These are phyloP conservation scores for Tephrocybe sp. DNA, from an alignment of 768 basidiomycete genomes.

Conservation along the genomic window DNA sequence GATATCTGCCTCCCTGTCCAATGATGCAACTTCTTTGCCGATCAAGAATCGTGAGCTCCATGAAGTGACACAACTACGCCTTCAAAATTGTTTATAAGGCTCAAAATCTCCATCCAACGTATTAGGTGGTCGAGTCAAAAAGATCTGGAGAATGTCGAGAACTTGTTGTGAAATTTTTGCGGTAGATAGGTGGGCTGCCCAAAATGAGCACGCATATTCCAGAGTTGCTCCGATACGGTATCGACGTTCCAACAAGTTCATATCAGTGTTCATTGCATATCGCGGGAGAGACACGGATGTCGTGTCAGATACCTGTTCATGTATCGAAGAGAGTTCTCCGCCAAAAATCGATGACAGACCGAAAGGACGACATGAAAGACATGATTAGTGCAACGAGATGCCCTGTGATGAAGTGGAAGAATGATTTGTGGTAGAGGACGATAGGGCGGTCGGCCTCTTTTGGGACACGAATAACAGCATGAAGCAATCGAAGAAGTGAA, in stretches of 20 bases:
- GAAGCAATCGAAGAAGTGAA: not conserved
- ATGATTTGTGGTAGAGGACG: conserved; percentile 6
- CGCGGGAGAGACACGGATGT: not conserved
- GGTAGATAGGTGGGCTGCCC: not conserved
- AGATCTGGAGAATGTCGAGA: not conserved
- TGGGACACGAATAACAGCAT: conserved; percentile 3
- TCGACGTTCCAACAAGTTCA: not conserved
- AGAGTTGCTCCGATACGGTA: not conserved
- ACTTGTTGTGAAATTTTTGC: not conserved
- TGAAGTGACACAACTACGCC: not conserved
- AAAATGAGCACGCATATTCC: not conserved
- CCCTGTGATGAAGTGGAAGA: conserved; percentile 6
- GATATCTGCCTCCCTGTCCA: too few relatives aligned
- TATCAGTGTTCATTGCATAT: not conserved
- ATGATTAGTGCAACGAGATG: not conserved
- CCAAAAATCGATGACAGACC: not conserved
- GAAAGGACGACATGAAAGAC: not conserved
- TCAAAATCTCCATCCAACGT: conserved; percentile 1
- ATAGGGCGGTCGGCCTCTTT: not conserved
- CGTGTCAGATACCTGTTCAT: not conserved
- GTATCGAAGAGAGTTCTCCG: not conserved
- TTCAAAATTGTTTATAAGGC: not conserved
- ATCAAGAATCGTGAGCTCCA: too few relatives aligned
- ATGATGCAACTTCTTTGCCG: too few relatives aligned
- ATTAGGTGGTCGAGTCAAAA: not conserved